These are phyloP conservation scores for Boletus patriciae DNA, from an alignment of 768 basidiomycete species.

Conservation along the genomic window DNA sequence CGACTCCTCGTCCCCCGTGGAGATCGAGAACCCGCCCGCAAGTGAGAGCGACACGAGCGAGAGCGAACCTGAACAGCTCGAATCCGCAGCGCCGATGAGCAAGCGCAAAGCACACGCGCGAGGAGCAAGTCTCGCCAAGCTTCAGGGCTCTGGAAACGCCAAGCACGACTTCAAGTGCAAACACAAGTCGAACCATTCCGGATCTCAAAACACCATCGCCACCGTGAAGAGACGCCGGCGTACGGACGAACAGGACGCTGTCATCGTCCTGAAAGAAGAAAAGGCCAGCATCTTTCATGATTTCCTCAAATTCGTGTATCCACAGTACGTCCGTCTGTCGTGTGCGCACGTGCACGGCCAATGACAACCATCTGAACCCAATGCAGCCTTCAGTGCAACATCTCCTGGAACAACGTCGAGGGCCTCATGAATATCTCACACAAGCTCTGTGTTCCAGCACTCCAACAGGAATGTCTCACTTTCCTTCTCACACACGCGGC, in stretches of 20 bases:
- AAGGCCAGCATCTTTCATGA: constrained; percentile 88
- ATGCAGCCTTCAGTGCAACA: constrained; percentile 79
- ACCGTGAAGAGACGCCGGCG: constrained; percentile 44
- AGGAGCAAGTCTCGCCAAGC: constrained; percentile 58
- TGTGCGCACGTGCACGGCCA: neutral
- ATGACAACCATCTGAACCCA: constrained; percentile 5
- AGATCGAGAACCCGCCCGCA: constrained; percentile 36
- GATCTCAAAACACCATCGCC: constrained; percentile 38
- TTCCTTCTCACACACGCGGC: constrained; percentile 93
- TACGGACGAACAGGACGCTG: constrained; percentile 65
- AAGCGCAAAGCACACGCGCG: constrained; percentile 41
- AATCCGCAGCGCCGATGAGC: constrained; percentile 13
- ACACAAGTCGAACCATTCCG: constrained; percentile 13
- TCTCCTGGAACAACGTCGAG: constrained; percentile 94
- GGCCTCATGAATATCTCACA: constrained; percentile 87
- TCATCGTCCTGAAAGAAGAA: constrained; percentile 90
- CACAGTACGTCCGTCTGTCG: constrained; percentile 59
- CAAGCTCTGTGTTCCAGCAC: constrained; percentile 79
- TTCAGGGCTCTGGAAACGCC: constrained; percentile 41
- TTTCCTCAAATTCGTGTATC: constrained; percentile 91
- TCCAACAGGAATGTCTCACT: constrained; percentile 79
- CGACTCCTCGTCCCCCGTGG: constrained; percentile 45
- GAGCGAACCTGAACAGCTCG: constrained; percentile 34
- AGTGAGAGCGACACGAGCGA: constrained; percentile 39
- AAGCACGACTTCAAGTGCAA: constrained; percentile 30